Base-by-base conservation (phyloP, 1,139 yeast genomes). In the Eremothecium coryli region DNA sequence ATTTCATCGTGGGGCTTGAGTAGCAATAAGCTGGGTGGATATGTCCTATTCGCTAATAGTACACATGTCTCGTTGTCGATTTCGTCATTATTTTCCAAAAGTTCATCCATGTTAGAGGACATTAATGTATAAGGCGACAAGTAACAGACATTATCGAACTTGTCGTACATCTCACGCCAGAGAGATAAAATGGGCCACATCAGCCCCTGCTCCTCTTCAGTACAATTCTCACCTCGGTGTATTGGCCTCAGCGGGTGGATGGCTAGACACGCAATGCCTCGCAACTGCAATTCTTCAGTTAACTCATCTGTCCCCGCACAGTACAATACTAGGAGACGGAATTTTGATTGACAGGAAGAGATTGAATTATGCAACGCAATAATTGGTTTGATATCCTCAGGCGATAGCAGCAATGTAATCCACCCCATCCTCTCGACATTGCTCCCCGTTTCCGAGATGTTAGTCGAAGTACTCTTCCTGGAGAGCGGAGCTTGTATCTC, bases 1-100 rank as follows among this genome's bases (percentile, higher is more conserved):
- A 54, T 48, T 20, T 53, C 61, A 5, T 38, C 33, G 31, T 45
- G 50, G 2, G 61, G 61, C 29, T 50, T 48, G 20, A 52, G 30
- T 3, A 53, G 41, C 16, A 53, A 40, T 5, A 54, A 30, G 29
- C 46, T 49, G 8, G 54, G 44, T 18, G 32, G 38, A 11, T 39
- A 41, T 9, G 38, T 32, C 16, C 36, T 29, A 29, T 44, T 46
- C 13, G 45, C 36, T 18, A 43, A 36, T 21, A 46, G 31, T 10
- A 45, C 45, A 26, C 49, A 46, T 8, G 48, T 45, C 29, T 46
- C 50, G 30, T 46, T 46, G 37, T 46, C 50, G 20, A 52, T 50
- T 37, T 49, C 53, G 26, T 46, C 52, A 12, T 40, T 40, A 13
- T 41, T 39, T 3, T 44, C 48, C 24, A 54, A 37, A 21, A 55